Conservation (phyloP, 1,284 basidiomycete species). For the Vanrija pseudolonga region DNA sequence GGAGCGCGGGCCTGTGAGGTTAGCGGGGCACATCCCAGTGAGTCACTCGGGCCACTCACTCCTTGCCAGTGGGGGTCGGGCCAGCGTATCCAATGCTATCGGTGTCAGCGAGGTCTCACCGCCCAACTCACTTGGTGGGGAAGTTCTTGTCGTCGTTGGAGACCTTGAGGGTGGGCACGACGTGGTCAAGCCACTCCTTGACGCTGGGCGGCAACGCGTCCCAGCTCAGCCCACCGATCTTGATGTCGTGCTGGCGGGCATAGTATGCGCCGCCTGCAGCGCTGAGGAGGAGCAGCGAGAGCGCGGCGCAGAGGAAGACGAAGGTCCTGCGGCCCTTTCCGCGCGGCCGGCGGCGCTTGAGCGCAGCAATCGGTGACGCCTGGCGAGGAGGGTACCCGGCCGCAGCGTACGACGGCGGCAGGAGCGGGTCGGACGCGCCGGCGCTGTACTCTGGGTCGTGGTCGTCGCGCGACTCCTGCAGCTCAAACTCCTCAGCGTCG, state of each 20-base stretch:
- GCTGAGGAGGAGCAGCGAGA: slow-evolving; percentile 25
- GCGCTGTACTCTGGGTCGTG: slow-evolving; percentile 10
- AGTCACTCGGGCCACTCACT: slow-evolving; percentile 45
- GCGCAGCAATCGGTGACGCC: neutral
- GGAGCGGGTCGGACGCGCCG: slow-evolving; percentile 28
- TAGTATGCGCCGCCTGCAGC: slow-evolving; percentile 26
- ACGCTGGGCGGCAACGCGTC: slow-evolving; percentile 35
- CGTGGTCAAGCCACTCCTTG: slow-evolving; percentile 33
- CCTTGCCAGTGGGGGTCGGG: slow-evolving; percentile 75
- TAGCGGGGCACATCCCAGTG: slow-evolving; percentile 1
- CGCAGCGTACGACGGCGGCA: slow-evolving; percentile 33
- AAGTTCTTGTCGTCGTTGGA: slow-evolving; percentile 30
- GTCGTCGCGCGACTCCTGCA: slow-evolving; percentile 16
- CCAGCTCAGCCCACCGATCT: slow-evolving; percentile 21
- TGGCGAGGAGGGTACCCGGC: neutral
- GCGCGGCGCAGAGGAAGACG: slow-evolving; percentile 25
- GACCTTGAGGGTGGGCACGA: slow-evolving; percentile 13
- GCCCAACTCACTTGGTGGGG: slow-evolving; percentile 41
- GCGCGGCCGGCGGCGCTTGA: neutral
- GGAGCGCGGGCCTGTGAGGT: slow-evolving; percentile 57
- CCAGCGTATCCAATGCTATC: slow-evolving; percentile 70
- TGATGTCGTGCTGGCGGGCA: slow-evolving; percentile 20
- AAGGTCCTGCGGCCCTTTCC: slow-evolving; percentile 11
- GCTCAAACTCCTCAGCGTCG: slow-evolving; percentile 32
- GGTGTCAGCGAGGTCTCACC: slow-evolving; percentile 5